phyloP scores from a whole-genome alignment of 169 alveolate genomes.

The Eimeria maxima region DNA sequence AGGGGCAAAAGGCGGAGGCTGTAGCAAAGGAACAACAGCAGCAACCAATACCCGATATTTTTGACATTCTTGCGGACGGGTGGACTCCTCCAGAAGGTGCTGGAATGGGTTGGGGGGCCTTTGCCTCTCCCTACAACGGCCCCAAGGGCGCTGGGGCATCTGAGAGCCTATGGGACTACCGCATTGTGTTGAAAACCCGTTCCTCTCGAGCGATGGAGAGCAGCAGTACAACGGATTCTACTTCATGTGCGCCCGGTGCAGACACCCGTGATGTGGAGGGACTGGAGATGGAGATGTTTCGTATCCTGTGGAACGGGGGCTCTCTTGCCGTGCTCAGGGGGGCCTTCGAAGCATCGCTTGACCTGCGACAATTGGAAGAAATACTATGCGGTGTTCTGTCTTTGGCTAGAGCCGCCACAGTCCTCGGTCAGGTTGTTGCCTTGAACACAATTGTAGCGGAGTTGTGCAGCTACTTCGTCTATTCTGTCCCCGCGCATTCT shows the following conservation, averaged over 20 bases:
- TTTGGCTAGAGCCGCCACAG: slow-evolving; percentile 46
- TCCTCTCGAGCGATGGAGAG: not conserved
- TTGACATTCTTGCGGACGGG: slow-evolving; percentile 54
- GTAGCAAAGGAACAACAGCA: slow-evolving; percentile 48
- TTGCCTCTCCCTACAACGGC: slow-evolving; percentile 71
- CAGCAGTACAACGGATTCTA: not conserved
- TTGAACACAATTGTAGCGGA: slow-evolving; percentile 72
- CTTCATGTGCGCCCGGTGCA: not conserved
- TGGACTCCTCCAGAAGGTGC: slow-evolving; percentile 70
- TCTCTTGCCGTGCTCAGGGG: slow-evolving; percentile 55
- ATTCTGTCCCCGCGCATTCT: slow-evolving; percentile 75
- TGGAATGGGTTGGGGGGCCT: slow-evolving; percentile 67
- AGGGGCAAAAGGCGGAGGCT: slow-evolving; percentile 68
- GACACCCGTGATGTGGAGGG: slow-evolving; percentile 40
- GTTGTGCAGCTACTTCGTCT: slow-evolving; percentile 68
- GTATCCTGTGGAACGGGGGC: slow-evolving; percentile 49
- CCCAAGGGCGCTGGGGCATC: not conserved
- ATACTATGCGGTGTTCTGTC: slow-evolving; percentile 18
- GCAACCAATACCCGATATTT: slow-evolving; percentile 42
- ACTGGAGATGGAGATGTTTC: slow-evolving; percentile 51
- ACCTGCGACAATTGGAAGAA: slow-evolving; percentile 55
- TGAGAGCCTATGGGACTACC: slow-evolving; percentile 1
- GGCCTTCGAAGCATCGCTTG: slow-evolving; percentile 49
- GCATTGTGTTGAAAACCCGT: slow-evolving; percentile 22
- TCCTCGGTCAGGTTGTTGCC: slow-evolving; percentile 66